These are phyloP conservation scores for Cotoneaster glaucophyllus DNA, from an alignment of 306 rosid species.

Conservation along the genomic window DNA sequence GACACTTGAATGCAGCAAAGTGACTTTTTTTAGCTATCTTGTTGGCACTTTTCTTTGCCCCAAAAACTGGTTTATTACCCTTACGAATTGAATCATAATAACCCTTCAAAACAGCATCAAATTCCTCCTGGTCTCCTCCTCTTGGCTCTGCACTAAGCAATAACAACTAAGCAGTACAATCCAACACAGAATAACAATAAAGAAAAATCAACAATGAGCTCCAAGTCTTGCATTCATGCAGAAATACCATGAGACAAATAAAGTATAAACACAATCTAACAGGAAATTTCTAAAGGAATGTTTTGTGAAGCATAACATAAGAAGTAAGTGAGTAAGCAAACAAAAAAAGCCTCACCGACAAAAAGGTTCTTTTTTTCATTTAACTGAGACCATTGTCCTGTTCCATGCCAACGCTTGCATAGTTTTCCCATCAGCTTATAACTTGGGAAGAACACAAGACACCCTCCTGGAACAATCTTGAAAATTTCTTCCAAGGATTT, in stretches of 20 bases:
- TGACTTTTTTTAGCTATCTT: slow-evolving; percentile 28
- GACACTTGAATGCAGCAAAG: slow-evolving; percentile 26
- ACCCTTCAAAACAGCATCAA: slow-evolving; percentile 67
- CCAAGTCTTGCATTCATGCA: neutral
- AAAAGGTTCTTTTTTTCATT: slow-evolving; percentile 59
- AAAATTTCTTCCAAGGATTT: slow-evolving; percentile 86
- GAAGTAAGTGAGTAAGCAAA: neutral
- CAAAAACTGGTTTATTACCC: slow-evolving; percentile 34
- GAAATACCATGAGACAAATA: neutral
- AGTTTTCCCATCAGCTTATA: slow-evolving; percentile 89
- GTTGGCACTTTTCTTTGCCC: slow-evolving; percentile 56
- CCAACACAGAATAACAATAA: neutral
- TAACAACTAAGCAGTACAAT: neutral
- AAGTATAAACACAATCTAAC: neutral
- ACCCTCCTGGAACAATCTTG: slow-evolving; percentile 74
- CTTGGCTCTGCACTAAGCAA: slow-evolving; percentile 68
- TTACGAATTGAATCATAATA: slow-evolving; percentile 61
- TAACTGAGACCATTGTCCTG: slow-evolving; percentile 88
- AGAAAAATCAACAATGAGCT: slow-evolving; percentile 7
- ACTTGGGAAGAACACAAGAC: slow-evolving; percentile 94
- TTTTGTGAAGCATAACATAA: neutral
- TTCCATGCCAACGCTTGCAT: slow-evolving; percentile 81
- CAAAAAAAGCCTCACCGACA: slow-evolving; percentile 51
- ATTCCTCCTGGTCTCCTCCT: slow-evolving; percentile 83
- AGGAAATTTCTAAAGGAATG: neutral